Evolutionary conservation across 495 filamentous ascomycete species (phyloP), one percentile per base, ranked within the genome.

Genomic region (Aspergillus steynii): DNA sequence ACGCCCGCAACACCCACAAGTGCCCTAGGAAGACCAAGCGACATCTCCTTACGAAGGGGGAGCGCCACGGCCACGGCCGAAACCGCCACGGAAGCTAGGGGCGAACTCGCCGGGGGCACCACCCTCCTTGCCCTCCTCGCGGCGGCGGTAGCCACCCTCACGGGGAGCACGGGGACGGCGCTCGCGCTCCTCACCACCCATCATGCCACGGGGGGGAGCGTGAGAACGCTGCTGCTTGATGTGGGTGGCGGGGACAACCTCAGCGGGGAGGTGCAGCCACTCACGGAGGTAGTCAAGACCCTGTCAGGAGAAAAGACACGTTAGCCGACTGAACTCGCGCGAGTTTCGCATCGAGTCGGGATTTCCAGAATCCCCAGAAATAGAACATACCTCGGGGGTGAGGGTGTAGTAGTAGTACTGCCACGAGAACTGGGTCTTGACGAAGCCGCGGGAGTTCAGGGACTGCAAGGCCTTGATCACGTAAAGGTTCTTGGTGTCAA

Each of bases 401-500:
- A 99, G 88, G 80, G 96, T 99, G 89, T 99, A 99, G 90, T 99
- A 99, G 88, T 97, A 99, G 88, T 93, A 98, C 85, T 99, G 95
- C 95, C 95, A 99, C 63, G 92, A 96, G 90, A 99, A 99, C 80
- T 93, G 95, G 68, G 95, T 99, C 90, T 98, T 98, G 82, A 99
- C 85, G 80, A 88, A 99, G 76, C 93, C 93, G 78, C 94, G 92
- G 72, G 95, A 98, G 83, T 87, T 93, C 72, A 99, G 86, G 62
- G 95, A 99, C 85, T 99, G 95, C 82, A 85, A 86, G 65, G 95
- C 96, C 88, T 99, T 99, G 86, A 99, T 90, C 77, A 99, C 87
- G 77, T 77, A 97, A 71, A 99, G 92, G 87, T 99, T 99, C 88
- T 94, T 95, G 80, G 95, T 96, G 84, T 96, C 93, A 79, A 97